Percentiles rank a stretch among this genome's conserved stretches.
Evolutionary conservation across 164 flowering plant species (phyloP).

Genomic region (Hamamelis virginiana): DNA sequence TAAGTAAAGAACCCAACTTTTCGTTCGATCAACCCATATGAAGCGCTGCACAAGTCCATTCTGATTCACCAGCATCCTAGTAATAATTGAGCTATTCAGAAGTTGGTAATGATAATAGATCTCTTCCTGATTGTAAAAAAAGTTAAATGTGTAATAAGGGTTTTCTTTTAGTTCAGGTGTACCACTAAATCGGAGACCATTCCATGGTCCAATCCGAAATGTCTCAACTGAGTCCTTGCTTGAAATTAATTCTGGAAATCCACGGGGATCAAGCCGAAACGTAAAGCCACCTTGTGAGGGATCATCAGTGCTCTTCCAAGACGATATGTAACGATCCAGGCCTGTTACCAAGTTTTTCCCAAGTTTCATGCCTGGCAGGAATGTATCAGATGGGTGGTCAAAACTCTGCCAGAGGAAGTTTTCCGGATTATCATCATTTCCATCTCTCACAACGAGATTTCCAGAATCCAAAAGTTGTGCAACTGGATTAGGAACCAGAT

Average conservation of each 20-base stretch:
- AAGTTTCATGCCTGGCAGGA: conserved; percentile 34
- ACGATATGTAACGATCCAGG: conserved; percentile 16
- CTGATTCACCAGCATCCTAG: conserved; percentile 9
- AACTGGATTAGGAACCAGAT: conserved; percentile 10
- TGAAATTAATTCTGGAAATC: conserved; percentile 24
- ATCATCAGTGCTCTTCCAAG: conserved; percentile 42
- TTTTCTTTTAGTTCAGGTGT: conserved; percentile 8
- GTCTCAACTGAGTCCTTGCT: conserved; percentile 2
- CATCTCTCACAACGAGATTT: conserved; percentile 25
- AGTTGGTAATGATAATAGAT: conserved; percentile 18
- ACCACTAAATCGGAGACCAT: conserved; percentile 29
- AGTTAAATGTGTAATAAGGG: conserved; percentile 2
- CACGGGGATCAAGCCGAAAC: conserved; percentile 20
- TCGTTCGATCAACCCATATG: conserved; percentile 9
- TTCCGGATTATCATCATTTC: background rate
- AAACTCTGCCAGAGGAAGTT: conserved; percentile 34
- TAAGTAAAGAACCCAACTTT: conserved; percentile 1
- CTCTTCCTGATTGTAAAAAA: conserved; percentile 18
- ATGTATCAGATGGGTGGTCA: conserved; percentile 32
- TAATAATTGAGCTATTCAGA: conserved; percentile 6
- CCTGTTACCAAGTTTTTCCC: conserved; percentile 30
- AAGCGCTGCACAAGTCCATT: conserved; percentile 1
- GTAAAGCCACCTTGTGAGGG: conserved; percentile 30
- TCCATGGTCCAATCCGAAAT: conserved; percentile 31
- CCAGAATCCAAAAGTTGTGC: conserved; percentile 31